Evolutionary conservation across 805 yeast species (phyloP).

Genomic region (Scheffersomyces ergatensis): DNA sequence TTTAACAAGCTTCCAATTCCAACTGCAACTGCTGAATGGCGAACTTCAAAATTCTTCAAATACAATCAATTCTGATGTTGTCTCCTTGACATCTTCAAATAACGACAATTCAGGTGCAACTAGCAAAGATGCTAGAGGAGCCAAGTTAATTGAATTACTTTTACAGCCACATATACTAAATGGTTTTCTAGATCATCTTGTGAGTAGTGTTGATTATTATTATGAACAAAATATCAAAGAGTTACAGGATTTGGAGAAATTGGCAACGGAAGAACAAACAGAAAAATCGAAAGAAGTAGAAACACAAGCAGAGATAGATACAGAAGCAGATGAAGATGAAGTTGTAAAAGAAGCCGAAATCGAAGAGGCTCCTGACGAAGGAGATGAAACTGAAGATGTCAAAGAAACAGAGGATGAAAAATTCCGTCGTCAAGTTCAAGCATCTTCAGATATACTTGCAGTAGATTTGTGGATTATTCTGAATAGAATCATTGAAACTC

Average conservation of each 20-base stretch:
- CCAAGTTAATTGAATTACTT: slow-evolving; percentile 71
- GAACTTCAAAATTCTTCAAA: slow-evolving; percentile 6
- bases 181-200: slow-evolving; percentile 66
- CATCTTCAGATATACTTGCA: slow-evolving; percentile 39
- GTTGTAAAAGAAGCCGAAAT: slow-evolving; percentile 5
- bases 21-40: slow-evolving; percentile 19
- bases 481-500: slow-evolving; percentile 42
- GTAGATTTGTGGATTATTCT: slow-evolving; percentile 42
- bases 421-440: slow-evolving; percentile 35
- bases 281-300: slow-evolving; percentile 1
- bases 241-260: slow-evolving; percentile 14
- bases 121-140: slow-evolving; percentile 35
- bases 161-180: slow-evolving; percentile 74
- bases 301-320: slow-evolving; percentile 4
- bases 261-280: slow-evolving; percentile 5
- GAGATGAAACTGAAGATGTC: slow-evolving; percentile 12
- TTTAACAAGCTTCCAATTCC: slow-evolving; percentile 23
- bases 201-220: slow-evolving; percentile 47
- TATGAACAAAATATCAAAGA: slow-evolving; percentile 24
- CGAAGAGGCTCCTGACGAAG: slow-evolving; percentile 5
- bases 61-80: slow-evolving; percentile 21
- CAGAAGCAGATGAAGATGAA: slow-evolving; percentile 10
- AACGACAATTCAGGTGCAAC: slow-evolving; percentile 19
- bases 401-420: slow-evolving; percentile 30
- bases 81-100: slow-evolving; percentile 32